phyloP scores from a whole-genome alignment of 768 basidiomycete genomes.

The Leccinum ochraceum region DNA sequence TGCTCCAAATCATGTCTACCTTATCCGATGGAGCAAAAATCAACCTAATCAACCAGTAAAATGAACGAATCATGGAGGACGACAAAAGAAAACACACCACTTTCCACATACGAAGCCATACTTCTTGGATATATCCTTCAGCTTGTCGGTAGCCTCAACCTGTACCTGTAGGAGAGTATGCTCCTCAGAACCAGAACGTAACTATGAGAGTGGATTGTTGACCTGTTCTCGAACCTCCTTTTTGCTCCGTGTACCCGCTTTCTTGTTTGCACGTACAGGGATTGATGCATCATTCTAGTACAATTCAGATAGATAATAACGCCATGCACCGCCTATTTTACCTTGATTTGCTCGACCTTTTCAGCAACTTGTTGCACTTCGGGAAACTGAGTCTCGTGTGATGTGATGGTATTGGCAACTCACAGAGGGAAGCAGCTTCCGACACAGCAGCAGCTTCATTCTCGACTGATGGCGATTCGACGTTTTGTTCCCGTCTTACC shows the following conservation, averaged over 20 bases:
- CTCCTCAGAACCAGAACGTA: neutral
- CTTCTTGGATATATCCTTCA: conserved; percentile 59
- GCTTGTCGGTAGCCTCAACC: conserved; percentile 53
- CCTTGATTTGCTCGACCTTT: conserved; percentile 63
- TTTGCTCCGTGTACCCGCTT: conserved; percentile 70
- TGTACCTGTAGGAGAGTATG: conserved; percentile 47
- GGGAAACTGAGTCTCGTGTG: neutral
- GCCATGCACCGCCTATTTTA: conserved; percentile 15
- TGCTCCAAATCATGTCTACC: conserved; percentile 64
- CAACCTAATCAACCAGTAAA: conserved; percentile 47
- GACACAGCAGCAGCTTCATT: conserved; percentile 35
- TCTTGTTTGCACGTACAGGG: conserved; percentile 67
- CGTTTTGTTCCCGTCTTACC: conserved; percentile 37
- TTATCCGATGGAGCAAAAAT: conserved; percentile 62
- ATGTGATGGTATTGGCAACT: conserved; percentile 5
- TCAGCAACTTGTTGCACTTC: conserved; percentile 56
- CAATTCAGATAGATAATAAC: conserved; percentile 3
- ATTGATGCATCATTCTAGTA: conserved; percentile 65
- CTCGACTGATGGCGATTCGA: conserved; percentile 4
- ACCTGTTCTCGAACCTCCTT: conserved; percentile 76
- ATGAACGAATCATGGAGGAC: neutral
- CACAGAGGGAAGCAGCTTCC: conserved; percentile 50
- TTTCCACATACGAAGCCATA: conserved; percentile 62
- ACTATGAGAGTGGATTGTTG: neutral
- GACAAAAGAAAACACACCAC: conserved; percentile 46